Evolutionary conservation across 169 alveolate genomes (phyloP).

Genomic region (Eimeria mitis): DNA sequence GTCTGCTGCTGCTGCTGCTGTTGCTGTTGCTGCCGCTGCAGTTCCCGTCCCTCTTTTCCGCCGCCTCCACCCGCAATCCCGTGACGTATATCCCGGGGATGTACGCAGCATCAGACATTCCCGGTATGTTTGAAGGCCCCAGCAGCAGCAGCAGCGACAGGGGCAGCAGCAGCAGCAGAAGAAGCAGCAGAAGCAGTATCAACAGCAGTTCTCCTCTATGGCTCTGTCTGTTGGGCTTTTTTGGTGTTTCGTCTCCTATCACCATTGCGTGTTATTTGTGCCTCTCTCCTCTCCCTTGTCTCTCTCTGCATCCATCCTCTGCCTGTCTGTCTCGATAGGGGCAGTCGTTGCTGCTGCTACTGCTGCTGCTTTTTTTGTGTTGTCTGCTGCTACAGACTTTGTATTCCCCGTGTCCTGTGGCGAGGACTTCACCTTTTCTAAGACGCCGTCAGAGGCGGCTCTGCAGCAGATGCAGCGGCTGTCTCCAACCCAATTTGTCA

Average conservation of each 20-base stretch:
- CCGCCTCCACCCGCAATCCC: constrained; percentile 80
- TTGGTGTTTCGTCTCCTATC: neutral
- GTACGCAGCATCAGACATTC: constrained; percentile 56
- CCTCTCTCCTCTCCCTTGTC: neutral
- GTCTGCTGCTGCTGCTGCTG: neutral
- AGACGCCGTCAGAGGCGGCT: constrained; percentile 13
- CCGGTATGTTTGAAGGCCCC: constrained; percentile 42
- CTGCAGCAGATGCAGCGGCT: constrained; percentile 35
- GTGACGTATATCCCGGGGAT: constrained; percentile 71
- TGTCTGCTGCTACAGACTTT: constrained; percentile 10
- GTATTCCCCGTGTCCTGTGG: constrained; percentile 40
- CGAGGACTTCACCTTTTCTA: constrained; percentile 2
- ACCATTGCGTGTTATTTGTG: neutral
- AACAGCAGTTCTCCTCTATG: neutral
- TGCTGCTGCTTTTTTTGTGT: neutral
- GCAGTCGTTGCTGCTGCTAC: neutral
- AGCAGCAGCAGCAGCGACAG: too few relatives aligned
- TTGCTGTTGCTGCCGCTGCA: too few relatives aligned
- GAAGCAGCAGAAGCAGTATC: neutral
- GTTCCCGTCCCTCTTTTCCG: constrained; percentile 74
- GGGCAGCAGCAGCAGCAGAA: neutral
- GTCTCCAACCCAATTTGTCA: constrained; percentile 38
- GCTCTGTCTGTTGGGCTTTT: neutral
- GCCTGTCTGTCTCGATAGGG: neutral
- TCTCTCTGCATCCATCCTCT: too few relatives aligned